Percentiles rank a stretch among this genome's conserved stretches.
These are phyloP conservation scores for Shiraia bambusicola DNA, from an alignment of 2,329 filamentous ascomycete species.

Conservation along the genomic window DNA sequence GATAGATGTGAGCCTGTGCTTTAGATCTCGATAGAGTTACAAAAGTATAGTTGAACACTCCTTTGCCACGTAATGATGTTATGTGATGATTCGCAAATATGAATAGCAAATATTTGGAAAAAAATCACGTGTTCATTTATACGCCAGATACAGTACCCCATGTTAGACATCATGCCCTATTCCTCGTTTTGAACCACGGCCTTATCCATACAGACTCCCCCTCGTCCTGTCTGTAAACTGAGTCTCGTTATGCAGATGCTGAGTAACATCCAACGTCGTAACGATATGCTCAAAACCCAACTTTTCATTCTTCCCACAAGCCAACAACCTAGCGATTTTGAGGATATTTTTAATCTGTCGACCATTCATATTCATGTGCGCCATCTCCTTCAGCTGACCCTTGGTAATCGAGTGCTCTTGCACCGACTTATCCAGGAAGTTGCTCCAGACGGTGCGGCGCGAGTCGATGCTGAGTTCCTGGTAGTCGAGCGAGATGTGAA, in stretches of 20 bases:
- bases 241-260: conserved; percentile 44
- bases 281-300: conserved; percentile 34
- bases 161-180: too few species aligned
- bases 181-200: not conserved
- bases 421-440: conserved; percentile 37
- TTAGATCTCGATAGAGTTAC: too few species aligned
- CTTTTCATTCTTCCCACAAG: conserved; percentile 29
- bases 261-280: conserved; percentile 43
- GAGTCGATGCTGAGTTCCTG: conserved; percentile 24
- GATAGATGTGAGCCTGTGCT: conserved; percentile 34
- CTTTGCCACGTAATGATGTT: too few species aligned
- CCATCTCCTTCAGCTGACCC: conserved; percentile 33
- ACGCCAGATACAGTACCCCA: too few species aligned
- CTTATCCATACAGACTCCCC: conserved; percentile 31
- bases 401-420: conserved; percentile 18
- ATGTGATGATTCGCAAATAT: too few species aligned
- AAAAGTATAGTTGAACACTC: too few species aligned
- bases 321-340: conserved; percentile 33
- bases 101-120: too few species aligned
- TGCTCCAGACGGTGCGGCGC: conserved; percentile 42
- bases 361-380: conserved; percentile 50
- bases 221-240: conserved; percentile 33
- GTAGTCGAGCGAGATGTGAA: conserved; percentile 36
- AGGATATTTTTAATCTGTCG: conserved; percentile 55
- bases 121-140: too few species aligned